These are phyloP conservation scores for Talaromyces sp. DNA, from an alignment of 2,329 filamentous ascomycete species.

Conservation along the genomic window DNA sequence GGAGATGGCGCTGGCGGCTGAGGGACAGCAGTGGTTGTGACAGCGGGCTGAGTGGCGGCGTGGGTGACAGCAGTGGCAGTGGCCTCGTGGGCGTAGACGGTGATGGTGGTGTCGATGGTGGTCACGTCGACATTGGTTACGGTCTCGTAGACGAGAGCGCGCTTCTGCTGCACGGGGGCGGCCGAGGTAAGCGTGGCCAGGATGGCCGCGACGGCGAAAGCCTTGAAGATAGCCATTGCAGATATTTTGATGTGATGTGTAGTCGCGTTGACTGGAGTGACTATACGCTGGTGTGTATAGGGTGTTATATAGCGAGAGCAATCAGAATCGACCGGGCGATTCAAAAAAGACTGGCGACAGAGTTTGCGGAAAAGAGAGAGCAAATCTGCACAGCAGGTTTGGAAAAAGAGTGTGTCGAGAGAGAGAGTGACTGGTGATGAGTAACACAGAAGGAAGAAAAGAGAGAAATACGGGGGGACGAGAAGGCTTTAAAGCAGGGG, in stretches of 20 bases:
- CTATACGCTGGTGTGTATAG: conserved; percentile 2
- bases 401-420: not conserved
- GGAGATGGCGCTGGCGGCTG: not conserved
- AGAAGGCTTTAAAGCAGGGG: not conserved
- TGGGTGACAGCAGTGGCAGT: not conserved
- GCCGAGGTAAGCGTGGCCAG: conserved; percentile 27
- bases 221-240: conserved; percentile 34
- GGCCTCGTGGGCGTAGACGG: conserved; percentile 36
- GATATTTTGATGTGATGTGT: conserved; percentile 1
- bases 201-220: conserved; percentile 30
- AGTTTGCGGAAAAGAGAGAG: conserved; percentile 9
- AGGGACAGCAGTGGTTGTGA: conserved; percentile 10
- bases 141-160: conserved; percentile 46
- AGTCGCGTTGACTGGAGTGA: conserved; percentile 1
- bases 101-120: conserved; percentile 45
- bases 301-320: not conserved
- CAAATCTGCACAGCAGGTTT: conserved; percentile 13
- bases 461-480: not conserved
- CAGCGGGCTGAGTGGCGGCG: not conserved
- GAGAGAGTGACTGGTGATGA: not conserved
- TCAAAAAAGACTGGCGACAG: conserved; percentile 1
- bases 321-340: conserved; percentile 14
- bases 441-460: not conserved
- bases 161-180: conserved; percentile 31
- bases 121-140: conserved; percentile 43